Conservation (phyloP, 108 stramenopile species). For the Bacterosira constricta region DNA sequence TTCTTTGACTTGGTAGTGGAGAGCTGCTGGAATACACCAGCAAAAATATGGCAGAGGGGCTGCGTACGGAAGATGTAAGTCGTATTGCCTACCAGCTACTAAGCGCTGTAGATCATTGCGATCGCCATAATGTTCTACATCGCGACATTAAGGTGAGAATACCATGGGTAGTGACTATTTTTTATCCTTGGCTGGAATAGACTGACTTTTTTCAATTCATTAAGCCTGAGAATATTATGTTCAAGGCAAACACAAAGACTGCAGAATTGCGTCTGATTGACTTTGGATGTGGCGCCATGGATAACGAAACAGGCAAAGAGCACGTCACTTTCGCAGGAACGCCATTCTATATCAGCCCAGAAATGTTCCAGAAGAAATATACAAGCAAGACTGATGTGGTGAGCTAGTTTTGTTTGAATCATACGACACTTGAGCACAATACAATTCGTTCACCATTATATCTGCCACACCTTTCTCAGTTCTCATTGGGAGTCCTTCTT, state of each 20-base stretch:
- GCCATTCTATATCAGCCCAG: constrained; percentile 77
- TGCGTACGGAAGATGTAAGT: constrained; percentile 72
- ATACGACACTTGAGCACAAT: no score
- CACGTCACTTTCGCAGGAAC: constrained; percentile 77
- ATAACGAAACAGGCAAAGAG: not conserved
- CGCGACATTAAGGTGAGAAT: constrained; percentile 59
- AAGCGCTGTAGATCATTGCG: constrained; percentile 65
- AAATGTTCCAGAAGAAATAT: constrained; percentile 54
- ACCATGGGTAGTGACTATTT: no score
- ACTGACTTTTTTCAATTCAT: no score
- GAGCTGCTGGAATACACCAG: constrained; percentile 75
- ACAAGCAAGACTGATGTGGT: constrained; percentile 64
- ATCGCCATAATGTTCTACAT: constrained; percentile 50
- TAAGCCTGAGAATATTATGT: constrained; percentile 62
- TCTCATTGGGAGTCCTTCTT: constrained; percentile 60
- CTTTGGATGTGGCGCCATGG: constrained; percentile 67
- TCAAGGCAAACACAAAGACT: constrained; percentile 33
- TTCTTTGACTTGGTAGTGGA: no score
- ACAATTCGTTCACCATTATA: no score
- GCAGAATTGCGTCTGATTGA: constrained; percentile 67
- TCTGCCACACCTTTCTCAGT: no score
- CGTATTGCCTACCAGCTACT: constrained; percentile 71
- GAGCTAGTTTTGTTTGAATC: no score
- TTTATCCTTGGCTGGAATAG: no score
- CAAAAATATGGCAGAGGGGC: constrained; percentile 51